Conservation (phyloP, 257 asterid species). For the Capsicum pubescens region DNA sequence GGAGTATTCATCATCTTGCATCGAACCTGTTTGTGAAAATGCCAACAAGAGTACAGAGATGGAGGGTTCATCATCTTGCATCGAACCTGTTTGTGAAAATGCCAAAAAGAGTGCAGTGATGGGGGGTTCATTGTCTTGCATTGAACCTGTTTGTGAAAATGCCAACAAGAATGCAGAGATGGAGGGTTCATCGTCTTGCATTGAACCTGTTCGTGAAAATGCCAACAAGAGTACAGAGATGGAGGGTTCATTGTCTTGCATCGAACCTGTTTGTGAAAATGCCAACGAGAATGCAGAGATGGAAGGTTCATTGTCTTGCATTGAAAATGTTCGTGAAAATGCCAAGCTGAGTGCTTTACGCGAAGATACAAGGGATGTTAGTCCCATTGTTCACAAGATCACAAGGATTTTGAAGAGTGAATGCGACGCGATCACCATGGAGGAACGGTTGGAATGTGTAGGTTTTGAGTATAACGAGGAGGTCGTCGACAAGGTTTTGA, state of each 20-base stretch:
- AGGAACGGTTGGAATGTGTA: slow-evolving; percentile 58
- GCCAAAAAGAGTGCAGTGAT: slow-evolving; percentile 42
- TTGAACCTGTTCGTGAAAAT: slow-evolving; percentile 60
- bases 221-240: slow-evolving; percentile 42
- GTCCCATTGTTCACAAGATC: slow-evolving; percentile 65
- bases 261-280: slow-evolving; percentile 58
- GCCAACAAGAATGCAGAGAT: slow-evolving; percentile 41
- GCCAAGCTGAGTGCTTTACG: slow-evolving; percentile 41
- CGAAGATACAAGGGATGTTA: slow-evolving; percentile 47
- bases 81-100: slow-evolving; percentile 59
- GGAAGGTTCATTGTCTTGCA: background rate
- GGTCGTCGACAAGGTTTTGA: slow-evolving; percentile 70
- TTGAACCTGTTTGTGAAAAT: slow-evolving; percentile 61
- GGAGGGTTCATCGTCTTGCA: background rate
- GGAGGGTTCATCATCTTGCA: background rate
- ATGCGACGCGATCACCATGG: slow-evolving; percentile 51
- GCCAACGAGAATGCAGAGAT: slow-evolving; percentile 41
- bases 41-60: slow-evolving; percentile 42
- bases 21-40: slow-evolving; percentile 60
- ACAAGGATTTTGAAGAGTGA: slow-evolving; percentile 68
- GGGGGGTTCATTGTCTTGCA: background rate
- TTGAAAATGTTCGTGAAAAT: slow-evolving; percentile 58
- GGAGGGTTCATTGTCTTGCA: background rate
- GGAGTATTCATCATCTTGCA: background rate
- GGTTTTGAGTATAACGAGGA: slow-evolving; percentile 54